Evolutionary conservation across 768 basidiomycete genomes (phyloP).

Genomic region (Myochromella boudieri): DNA sequence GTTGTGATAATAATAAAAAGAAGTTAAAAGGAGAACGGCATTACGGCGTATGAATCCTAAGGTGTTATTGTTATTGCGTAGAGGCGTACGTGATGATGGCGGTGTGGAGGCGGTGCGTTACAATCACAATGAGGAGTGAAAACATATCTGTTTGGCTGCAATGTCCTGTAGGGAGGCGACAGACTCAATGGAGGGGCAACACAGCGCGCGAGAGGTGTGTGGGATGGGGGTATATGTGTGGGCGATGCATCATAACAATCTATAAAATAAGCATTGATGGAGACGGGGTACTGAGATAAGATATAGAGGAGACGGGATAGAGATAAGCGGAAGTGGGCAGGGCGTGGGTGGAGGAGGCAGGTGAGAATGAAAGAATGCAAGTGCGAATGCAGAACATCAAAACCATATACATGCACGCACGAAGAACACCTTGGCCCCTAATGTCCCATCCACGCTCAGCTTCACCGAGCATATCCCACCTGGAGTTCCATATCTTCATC

Average conservation of each 20-base stretch:
- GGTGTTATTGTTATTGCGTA: not conserved
- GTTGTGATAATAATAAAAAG: not conserved
- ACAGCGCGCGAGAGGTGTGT: not conserved
- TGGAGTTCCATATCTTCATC: conserved; percentile 36
- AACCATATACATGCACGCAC: not conserved
- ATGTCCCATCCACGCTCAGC: not conserved
- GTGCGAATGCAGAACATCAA: not conserved
- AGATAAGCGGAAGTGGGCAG: too few species aligned
- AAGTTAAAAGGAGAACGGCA: not conserved
- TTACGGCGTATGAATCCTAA: not conserved
- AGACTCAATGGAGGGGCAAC: not conserved
- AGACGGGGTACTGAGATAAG: not conserved
- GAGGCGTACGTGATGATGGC: not conserved
- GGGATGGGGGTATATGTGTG: not conserved
- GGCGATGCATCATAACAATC: not conserved
- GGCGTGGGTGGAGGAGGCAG: not conserved
- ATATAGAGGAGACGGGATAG: not conserved
- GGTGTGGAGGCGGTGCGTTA: not conserved
- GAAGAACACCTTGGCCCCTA: not conserved
- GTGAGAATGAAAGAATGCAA: not conserved
- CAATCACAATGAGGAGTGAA: not conserved
- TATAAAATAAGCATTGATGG: not conserved
- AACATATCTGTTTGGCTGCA: not conserved
- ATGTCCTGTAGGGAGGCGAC: not conserved
- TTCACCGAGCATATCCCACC: conserved; percentile 34